Conservation (phyloP, 139 green algal genomes). For the Closterium sp. region DNA sequence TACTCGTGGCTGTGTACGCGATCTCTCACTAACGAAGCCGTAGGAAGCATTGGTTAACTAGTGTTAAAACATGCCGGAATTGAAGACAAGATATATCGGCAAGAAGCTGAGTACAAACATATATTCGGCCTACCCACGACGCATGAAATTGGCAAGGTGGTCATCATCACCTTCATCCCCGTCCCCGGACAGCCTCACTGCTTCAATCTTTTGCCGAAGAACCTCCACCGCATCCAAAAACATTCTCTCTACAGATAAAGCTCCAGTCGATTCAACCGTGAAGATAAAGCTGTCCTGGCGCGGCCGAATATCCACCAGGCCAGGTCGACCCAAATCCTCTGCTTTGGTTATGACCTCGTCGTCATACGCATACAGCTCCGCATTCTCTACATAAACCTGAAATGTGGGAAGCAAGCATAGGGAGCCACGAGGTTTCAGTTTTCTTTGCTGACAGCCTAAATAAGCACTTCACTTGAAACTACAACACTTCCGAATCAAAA, state of each 20-base stretch:
- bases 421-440: too few relatives aligned
- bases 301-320: constrained; percentile 71
- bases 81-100: too few relatives aligned
- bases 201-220: constrained; percentile 67
- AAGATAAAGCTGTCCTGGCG: constrained; percentile 88
- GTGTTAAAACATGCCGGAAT: too few relatives aligned
- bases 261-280: constrained; percentile 82
- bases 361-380: constrained; percentile 81
- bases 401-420: background rate
- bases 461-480: too few relatives aligned
- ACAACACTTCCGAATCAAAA: too few relatives aligned
- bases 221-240: constrained; percentile 69
- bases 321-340: constrained; percentile 76
- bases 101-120: too few relatives aligned
- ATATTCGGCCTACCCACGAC: background rate
- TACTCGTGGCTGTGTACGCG: too few relatives aligned
- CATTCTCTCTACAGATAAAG: constrained; percentile 66
- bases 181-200: constrained; percentile 3
- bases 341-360: constrained; percentile 78
- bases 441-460: too few relatives aligned
- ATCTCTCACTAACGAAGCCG: background rate
- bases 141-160: background rate
- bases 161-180: constrained; percentile 31
- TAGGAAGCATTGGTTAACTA: background rate
- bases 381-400: constrained; percentile 52